These are phyloP conservation scores for Persicaria maculosa DNA, from an alignment of 148 eudicot species.

Conservation along the genomic window DNA sequence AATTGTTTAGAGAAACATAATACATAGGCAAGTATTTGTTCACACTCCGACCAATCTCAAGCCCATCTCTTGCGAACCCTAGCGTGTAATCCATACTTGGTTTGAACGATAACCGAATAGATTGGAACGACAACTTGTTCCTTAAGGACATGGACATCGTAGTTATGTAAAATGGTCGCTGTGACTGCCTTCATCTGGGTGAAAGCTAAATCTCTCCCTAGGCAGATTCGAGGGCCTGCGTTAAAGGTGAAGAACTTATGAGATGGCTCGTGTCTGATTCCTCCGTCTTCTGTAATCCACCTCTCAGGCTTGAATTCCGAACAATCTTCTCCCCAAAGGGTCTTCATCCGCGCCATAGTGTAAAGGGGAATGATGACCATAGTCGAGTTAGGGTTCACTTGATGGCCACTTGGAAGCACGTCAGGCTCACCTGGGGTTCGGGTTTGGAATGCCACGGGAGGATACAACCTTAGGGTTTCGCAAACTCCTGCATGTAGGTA, in stretches of 20 bases:
- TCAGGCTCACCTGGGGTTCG: conserved; percentile 14
- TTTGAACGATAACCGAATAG: conserved; percentile 18
- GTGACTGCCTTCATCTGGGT: conserved; percentile 19
- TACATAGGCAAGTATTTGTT: too few relatives aligned
- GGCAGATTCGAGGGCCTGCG: conserved; percentile 26
- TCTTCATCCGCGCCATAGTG: conserved; percentile 21
- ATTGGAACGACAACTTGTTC: conserved; percentile 13
- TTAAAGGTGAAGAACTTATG: conserved; percentile 21
- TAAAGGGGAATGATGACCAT: conserved; percentile 18
- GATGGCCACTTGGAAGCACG: conserved; percentile 27
- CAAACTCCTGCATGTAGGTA: conserved; percentile 21
- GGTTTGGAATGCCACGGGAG: conserved; percentile 20
- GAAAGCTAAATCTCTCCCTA: conserved; percentile 20
- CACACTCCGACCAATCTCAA: not conserved
- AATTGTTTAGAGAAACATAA: too few relatives aligned
- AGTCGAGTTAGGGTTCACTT: conserved; percentile 6
- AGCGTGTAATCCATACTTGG: conserved; percentile 20
- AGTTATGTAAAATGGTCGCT: conserved; percentile 22
- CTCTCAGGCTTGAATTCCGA: conserved; percentile 27
- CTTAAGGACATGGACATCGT: conserved; percentile 9
- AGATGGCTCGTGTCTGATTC: conserved; percentile 21
- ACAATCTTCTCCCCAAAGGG: conserved; percentile 29
- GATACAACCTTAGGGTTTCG: conserved; percentile 25
- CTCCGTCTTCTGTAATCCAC: conserved; percentile 19
- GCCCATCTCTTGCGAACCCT: conserved; percentile 13